Conservation (phyloP, 805 yeast species). For the Grigorovia transvaalensis region DNA sequence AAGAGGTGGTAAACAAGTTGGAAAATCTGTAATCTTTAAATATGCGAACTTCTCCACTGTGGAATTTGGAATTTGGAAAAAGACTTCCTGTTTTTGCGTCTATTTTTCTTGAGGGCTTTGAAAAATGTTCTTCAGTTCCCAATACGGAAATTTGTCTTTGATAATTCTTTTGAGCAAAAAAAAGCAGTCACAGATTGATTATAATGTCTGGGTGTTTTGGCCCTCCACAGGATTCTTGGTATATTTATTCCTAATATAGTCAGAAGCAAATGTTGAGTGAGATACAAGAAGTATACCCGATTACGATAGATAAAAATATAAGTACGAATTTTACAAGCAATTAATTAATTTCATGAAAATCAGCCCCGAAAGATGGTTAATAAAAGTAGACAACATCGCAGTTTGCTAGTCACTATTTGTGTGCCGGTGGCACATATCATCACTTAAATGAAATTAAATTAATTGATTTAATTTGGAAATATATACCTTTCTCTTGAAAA, state of each 20-base stretch:
- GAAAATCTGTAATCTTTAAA: neutral
- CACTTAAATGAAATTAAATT: constrained; percentile 14
- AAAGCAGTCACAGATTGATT: too few species aligned
- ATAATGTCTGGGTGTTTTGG: too few species aligned
- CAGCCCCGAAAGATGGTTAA: constrained; percentile 36
- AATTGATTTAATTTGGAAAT: neutral
- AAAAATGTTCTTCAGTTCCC: too few species aligned
- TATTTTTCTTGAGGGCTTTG: too few species aligned
- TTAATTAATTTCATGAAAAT: constrained; percentile 4
- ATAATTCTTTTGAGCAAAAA: too few species aligned
- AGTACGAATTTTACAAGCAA: neutral
- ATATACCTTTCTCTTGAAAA: neutral
- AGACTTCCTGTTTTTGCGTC: neutral
- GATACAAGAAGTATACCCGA: too few species aligned
- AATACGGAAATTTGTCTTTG: too few species aligned
- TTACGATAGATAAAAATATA: too few species aligned
- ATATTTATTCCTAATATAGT: too few species aligned
- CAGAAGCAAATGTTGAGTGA: too few species aligned
- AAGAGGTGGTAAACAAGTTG: neutral
- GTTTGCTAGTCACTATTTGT: constrained; percentile 28
- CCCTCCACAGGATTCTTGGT: too few species aligned
- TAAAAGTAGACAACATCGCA: constrained; percentile 31
- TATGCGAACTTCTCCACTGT: neutral
- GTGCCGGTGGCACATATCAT: constrained; percentile 29
- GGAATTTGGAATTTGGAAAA: too few species aligned